These are phyloP conservation scores for Tieghemostelium lacteum DNA, from an alignment of 78 protist genomes.

Conservation along the genomic window DNA sequence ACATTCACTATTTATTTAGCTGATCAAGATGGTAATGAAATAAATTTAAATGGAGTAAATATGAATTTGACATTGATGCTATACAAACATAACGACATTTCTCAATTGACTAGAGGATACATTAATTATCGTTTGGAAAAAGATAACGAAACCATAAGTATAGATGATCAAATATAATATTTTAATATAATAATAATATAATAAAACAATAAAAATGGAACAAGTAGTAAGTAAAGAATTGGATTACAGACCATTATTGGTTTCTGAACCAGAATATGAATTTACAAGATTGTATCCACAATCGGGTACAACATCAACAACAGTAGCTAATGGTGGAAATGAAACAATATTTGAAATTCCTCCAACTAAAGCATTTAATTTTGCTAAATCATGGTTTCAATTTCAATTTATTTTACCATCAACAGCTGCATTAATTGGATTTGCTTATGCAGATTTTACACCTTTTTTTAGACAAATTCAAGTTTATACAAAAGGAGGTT, in stretches of 20 bases:
- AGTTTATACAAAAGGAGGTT: too few species aligned
- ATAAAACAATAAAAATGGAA: background rate
- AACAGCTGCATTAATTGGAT: background rate
- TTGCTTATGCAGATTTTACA: background rate
- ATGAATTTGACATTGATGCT: too few species aligned
- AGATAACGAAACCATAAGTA: too few species aligned
- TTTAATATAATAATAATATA: too few species aligned
- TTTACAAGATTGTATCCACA: background rate
- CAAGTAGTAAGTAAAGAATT: background rate
- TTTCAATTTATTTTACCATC: background rate
- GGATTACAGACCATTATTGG: background rate
- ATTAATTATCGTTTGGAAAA: too few species aligned
- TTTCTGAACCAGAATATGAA: background rate
- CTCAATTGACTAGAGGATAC: too few species aligned
- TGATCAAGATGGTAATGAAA: too few species aligned
- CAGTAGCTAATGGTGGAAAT: background rate
- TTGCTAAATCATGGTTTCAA: too few species aligned
- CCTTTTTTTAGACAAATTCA: slow-evolving; percentile 1
- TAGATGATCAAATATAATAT: too few species aligned
- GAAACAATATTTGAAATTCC: background rate
- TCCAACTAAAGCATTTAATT: background rate
- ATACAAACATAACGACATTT: too few species aligned
- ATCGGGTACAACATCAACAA: background rate
- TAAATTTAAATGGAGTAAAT: too few species aligned
- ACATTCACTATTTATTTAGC: too few species aligned